Base-by-base conservation (phyloP, 345 rosid species). In the Syzygium aromaticum region DNA sequence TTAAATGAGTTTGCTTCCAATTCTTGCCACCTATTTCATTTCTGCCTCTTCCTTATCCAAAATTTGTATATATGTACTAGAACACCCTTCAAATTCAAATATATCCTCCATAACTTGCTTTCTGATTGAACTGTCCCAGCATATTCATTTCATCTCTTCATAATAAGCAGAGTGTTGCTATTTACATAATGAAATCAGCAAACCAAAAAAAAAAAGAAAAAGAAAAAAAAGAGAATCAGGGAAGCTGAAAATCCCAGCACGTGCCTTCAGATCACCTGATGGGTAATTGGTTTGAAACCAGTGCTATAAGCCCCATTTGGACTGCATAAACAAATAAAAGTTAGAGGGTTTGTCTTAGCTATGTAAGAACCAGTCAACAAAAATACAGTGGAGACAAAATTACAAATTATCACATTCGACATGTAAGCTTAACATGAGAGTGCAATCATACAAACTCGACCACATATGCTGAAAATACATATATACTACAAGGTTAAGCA, bases 251-350 rank as follows among this genome's bases (percentile, higher is more conserved):
- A 88, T 78, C 87, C 89, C 52, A 80, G 90, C 87, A 89, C 93
- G 84, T 91, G 96, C 94, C 95, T 84, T 93, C 89, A 89, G 90
- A 93, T 96, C 98, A 96, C 99, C 98, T 96, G 98, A 91, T 95
- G 98, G 57, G 98, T 95, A 93, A 94, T 97, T 89, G 98, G 99
- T 90, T 89, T 94, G 93, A 96, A 97, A 89, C 99, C 99, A 40
- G 98, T 89, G 93, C 98, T 95, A 87, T 97, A 97, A 83, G 99
- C 99, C 93, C 99, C 99, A 95, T 95, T 95, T 30, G 99, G 98
- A 87, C 99, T 97, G 94, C 92, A 90, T 54, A 56, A 86, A 77
- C 46, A 54, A 86, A n/a, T 28, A 61, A 53, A 30, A 51, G 28
- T 63, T 57, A 17, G 23, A 77, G 67, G 83, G 51, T 67, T 51